Base-by-base conservation (phyloP, 2,329 filamentous ascomycete species). In the Fusarium tuaranense region DNA sequence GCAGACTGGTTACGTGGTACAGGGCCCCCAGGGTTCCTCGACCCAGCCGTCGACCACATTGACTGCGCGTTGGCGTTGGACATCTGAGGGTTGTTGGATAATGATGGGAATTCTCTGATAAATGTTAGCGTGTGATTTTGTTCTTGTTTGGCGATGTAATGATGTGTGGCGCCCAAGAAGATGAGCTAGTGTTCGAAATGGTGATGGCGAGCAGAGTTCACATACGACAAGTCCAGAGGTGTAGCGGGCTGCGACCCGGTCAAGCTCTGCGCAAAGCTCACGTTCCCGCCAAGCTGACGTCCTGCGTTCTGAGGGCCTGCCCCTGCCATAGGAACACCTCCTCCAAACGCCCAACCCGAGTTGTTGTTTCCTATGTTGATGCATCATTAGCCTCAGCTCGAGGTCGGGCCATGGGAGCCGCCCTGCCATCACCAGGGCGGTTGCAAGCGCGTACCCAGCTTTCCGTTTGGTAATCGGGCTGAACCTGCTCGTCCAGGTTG, bases 221-320 rank as follows among this genome's bases (percentile, higher is more conserved):
- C 91, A 83, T 89, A 92, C 91, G 90, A 91, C 67, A 90, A 84
- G 80, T 93, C 91, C 70, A 92, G 83, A 48, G 90, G 87, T 72
- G 90, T 90, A 76, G 88, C 85, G 76, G 89, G 87, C 82, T 92
- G 90, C 68, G 90, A 91, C 72, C 89, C 89, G 78, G 87, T 88
- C 78, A 92, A 84, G 79, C 90, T 92, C 81, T 92, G 91, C 59
- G 91, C 90, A 82, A 92, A 92, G 82, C 90, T 92, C 69, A 91
- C 84, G 81, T 88, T 91, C 77, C 89, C 86, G 72, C 87, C 86
- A 78, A 90, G 82, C 83, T 90, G 87, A 79, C 89, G 86, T 65
- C 85, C 82, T 60, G 86, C 84, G 73, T 86, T 90, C 78, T 87
- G 88, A 67, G 91, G 84, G 51, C 85, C 85, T 78, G 86, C 86